Evolutionary conservation across 352 stramenopile genomes (phyloP), one percentile per base, ranked within the genome.

Genomic region (Halophytophthora batemanensis): DNA sequence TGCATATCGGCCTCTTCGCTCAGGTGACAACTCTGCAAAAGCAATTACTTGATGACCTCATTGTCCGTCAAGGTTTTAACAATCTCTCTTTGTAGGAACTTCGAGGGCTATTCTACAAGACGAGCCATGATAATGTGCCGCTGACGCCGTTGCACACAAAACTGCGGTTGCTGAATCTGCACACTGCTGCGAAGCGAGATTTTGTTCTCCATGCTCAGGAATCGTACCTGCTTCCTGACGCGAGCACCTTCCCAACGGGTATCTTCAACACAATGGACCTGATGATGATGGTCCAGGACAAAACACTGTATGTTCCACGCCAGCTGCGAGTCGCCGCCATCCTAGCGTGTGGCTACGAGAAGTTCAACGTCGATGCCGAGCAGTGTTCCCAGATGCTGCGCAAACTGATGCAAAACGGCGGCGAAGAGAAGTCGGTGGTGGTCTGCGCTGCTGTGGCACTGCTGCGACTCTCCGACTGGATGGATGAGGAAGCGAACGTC

Each of bases 251-350:
- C 18, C 81, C 78, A 5, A 71, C 74, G 1, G 77, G 74, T 0
- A 77, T 92, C 21, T 87, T 92, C 51, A 85, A 92, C 57, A 80
- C 72, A 0, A 90, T 90, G 78, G 81, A 92, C 51, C 61, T 92
- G 14, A 87, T 92, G 76, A 86, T 92, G 77, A 60, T 92, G 37
- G 65, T 92, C 11, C 79, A 83, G 19, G 74, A 92, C 23, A 90
- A 88, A 45, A 84, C 72, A 5, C 39, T 64, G 37, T 61, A 68
- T 15, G 63, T 83, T 1, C 79, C 81, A 11, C 59, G 72, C 1
- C 76, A 90, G 46, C 60, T 94, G 38, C 69, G 81, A 6, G 65
- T 94, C 15, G 79, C 81, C 0, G 79, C 80, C 5, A 88, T 92
- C 45, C 67, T 94, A 3, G 83, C 83, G 2, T 89, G 69, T 17